phyloP scores from a whole-genome alignment of 305 asterid genomes.

The Fraxinus albicans region DNA sequence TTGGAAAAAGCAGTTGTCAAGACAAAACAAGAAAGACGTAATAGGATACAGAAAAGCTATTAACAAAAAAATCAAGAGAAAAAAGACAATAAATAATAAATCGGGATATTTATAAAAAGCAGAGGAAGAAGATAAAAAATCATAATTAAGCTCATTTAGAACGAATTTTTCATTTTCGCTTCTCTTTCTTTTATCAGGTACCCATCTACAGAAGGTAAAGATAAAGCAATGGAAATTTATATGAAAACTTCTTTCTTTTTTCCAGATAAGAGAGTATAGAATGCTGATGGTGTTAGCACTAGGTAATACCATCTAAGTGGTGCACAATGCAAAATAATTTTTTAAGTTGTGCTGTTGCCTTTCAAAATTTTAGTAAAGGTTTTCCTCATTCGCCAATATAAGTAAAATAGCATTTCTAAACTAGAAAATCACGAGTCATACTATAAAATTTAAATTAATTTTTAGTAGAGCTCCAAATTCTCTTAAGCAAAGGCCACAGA shows the following conservation, averaged over 20 bases:
- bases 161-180: neutral
- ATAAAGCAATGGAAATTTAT: neutral
- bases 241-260: neutral
- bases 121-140: neutral
- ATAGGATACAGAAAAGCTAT: constrained; percentile 7
- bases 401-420: neutral
- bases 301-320: neutral
- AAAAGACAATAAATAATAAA: neutral
- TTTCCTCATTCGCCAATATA: neutral
- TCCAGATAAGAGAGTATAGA: neutral
- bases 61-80: neutral
- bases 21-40: neutral
- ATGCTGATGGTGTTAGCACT: constrained; percentile 8
- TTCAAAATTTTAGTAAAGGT: neutral
- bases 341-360: neutral
- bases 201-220: constrained; percentile 7
- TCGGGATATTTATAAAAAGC: neutral
- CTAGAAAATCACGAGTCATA: neutral
- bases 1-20: neutral
- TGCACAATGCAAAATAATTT: neutral
- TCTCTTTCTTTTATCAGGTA: constrained; percentile 1
- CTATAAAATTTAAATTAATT: neutral
- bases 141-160: neutral
- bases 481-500: neutral
- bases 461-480: neutral